Conservation (phyloP, 129 eudicot genomes). For the Lactuca saligna region DNA sequence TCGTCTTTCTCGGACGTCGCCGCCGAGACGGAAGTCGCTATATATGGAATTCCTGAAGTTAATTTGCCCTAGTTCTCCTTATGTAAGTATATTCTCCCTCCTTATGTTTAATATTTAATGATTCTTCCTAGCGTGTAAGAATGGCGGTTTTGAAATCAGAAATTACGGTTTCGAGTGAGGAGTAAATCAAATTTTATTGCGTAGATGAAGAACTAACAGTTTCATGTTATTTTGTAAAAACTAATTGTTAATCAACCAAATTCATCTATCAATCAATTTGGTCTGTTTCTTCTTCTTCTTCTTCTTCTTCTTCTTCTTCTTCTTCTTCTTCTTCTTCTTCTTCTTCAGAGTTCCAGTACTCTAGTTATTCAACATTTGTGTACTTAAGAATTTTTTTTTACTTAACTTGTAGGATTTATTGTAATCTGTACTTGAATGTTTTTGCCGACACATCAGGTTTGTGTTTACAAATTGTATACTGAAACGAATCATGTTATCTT, state of each 20-base stretch:
- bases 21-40: conserved; percentile 23
- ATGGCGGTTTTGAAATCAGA: conserved; percentile 5
- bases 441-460: too few species aligned
- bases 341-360: background rate
- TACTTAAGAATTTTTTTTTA: background rate
- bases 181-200: background rate
- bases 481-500: too few species aligned
- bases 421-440: background rate
- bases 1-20: conserved; percentile 8
- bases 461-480: too few species aligned
- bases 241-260: conserved; percentile 1
- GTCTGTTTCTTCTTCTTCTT: background rate
- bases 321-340: background rate
- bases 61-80: conserved; percentile 69
- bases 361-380: background rate
- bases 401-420: background rate
- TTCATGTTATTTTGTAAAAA: conserved; percentile 11
- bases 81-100: conserved; percentile 45
- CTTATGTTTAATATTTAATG: background rate
- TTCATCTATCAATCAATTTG: conserved; percentile 13
- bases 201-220: background rate
- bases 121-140: background rate
- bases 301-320: background rate
- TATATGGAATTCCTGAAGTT: conserved; percentile 41
- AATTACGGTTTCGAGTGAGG: conserved; percentile 5